A percentile compares a stretch with the other conserved stretches of the same genome.
phyloP scores from a whole-genome alignment of 345 rosid genomes.

The Moricandia moricandioides region DNA sequence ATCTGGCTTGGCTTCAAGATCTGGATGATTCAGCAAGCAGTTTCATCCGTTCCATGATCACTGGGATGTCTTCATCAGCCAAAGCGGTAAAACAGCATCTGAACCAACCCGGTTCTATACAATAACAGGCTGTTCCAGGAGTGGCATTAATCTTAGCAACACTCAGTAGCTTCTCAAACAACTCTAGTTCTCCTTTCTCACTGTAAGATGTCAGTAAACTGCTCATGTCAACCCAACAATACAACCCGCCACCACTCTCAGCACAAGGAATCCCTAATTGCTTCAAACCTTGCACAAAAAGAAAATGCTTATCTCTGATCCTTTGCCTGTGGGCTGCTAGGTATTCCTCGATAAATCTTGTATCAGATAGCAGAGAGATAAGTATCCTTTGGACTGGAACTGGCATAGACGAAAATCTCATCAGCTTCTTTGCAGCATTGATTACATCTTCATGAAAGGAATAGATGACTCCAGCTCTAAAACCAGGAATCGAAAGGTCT shows the following conservation, averaged over 20 bases:
- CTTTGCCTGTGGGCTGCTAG: conserved; percentile 55
- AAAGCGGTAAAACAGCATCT: conserved; percentile 79
- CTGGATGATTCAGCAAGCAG: conserved; percentile 49
- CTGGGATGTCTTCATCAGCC: conserved; percentile 58
- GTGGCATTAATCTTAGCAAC: conserved; percentile 77
- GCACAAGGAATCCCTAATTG: conserved; percentile 58
- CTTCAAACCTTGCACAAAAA: conserved; percentile 61
- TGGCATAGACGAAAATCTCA: conserved; percentile 75
- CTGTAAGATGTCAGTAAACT: conserved; percentile 60
- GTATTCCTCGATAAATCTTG: conserved; percentile 56
- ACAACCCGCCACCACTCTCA: conserved; percentile 71
- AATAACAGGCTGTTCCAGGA: conserved; percentile 89
- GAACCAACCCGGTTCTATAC: conserved; percentile 97
- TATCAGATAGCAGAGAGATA: conserved; percentile 71
- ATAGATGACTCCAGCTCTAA: conserved; percentile 76
- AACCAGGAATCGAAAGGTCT: conserved; percentile 84
- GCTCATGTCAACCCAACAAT: conserved; percentile 91
- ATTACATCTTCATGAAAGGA: conserved; percentile 66
- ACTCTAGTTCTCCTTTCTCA: conserved; percentile 86
- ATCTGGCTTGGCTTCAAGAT: conserved; percentile 35
- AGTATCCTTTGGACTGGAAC: conserved; percentile 73
- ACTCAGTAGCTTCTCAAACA: conserved; percentile 69
- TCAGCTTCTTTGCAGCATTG: conserved; percentile 61
- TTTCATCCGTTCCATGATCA: conserved; percentile 56
- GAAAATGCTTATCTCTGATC: conserved; percentile 43